Percentiles rank a stretch among this genome's conserved stretches.
These are phyloP conservation scores for Setomelanomma holmii DNA, from an alignment of 2,329 filamentous ascomycete genomes.

Conservation along the genomic window DNA sequence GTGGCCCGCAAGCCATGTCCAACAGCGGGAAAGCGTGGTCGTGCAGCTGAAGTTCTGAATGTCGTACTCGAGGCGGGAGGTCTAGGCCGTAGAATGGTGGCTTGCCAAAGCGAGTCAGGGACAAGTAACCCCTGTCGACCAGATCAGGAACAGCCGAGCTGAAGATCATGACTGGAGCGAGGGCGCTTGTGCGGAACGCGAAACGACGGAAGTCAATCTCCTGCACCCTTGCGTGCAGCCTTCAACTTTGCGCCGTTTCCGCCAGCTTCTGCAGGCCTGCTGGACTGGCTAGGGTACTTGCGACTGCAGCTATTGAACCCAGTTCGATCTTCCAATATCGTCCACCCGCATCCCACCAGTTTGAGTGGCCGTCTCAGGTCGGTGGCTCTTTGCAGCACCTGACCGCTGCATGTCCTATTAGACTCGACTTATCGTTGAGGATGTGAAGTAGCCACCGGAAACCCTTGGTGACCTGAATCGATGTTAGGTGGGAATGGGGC, in stretches of 20 bases:
- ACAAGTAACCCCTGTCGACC: constrained; percentile 9
- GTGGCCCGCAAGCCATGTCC: constrained; percentile 28
- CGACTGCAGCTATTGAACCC: constrained; percentile 1
- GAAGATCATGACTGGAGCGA: constrained; percentile 32
- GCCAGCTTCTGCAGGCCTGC: neutral
- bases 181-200: constrained; percentile 26
- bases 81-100: constrained; percentile 27
- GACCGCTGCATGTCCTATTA: constrained; percentile 2
- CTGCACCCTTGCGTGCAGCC: neutral
- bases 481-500: too few species aligned
- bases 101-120: constrained; percentile 39
- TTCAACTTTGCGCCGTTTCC: neutral
- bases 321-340: neutral
- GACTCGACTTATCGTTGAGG: neutral
- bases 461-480: constrained; percentile 6
- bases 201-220: constrained; percentile 21
- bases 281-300: neutral
- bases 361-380: constrained; percentile 9
- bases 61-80: constrained; percentile 18
- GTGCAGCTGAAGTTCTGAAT: constrained; percentile 26
- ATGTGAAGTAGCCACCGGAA: constrained; percentile 15
- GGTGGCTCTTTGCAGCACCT: constrained; percentile 8
- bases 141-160: constrained; percentile 25
- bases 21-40: constrained; percentile 27
- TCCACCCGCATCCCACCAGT: neutral